phyloP scores from a whole-genome alignment of 176 grass and related monocot genomes.

The Cenchrus americanus region DNA sequence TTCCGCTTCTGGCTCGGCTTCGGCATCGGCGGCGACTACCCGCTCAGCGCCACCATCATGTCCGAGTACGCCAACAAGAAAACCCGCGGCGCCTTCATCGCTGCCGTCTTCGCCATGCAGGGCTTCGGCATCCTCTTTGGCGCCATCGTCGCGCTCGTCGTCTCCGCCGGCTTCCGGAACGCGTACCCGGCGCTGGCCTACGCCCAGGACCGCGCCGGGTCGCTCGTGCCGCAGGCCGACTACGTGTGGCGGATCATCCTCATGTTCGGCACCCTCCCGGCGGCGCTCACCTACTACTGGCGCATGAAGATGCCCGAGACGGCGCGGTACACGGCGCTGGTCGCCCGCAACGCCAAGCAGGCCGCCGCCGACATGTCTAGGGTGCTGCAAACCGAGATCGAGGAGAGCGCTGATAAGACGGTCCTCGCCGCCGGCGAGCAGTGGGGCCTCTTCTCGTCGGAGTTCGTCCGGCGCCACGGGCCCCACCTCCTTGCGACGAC shows the following conservation, averaged over 20 bases:
- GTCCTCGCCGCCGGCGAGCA: neutral
- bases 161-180: conserved; percentile 52
- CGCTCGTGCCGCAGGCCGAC: neutral
- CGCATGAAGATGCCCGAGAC: conserved; percentile 91
- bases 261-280: conserved; percentile 28
- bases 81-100: conserved; percentile 76
- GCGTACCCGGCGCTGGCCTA: conserved; percentile 27
- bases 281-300: conserved; percentile 76
- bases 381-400: conserved; percentile 17
- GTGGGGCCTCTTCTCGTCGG: conserved; percentile 8
- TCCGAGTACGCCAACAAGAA: conserved; percentile 77
- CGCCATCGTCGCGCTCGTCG: conserved; percentile 47
- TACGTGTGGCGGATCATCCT: conserved; percentile 25
- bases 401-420: neutral
- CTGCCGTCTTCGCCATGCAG: conserved; percentile 78
- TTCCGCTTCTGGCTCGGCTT: conserved; percentile 66
- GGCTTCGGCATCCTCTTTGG: conserved; percentile 76
- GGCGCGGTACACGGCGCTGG: conserved; percentile 60
- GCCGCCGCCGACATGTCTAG: conserved; percentile 37
- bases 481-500: neutral
- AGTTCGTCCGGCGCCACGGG: neutral
- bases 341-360: conserved; percentile 34
- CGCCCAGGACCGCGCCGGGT: neutral
- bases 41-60: conserved; percentile 75
- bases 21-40: conserved; percentile 80